phyloP scores from a whole-genome alignment of 345 rosid species.

The Brassica juncea region DNA sequence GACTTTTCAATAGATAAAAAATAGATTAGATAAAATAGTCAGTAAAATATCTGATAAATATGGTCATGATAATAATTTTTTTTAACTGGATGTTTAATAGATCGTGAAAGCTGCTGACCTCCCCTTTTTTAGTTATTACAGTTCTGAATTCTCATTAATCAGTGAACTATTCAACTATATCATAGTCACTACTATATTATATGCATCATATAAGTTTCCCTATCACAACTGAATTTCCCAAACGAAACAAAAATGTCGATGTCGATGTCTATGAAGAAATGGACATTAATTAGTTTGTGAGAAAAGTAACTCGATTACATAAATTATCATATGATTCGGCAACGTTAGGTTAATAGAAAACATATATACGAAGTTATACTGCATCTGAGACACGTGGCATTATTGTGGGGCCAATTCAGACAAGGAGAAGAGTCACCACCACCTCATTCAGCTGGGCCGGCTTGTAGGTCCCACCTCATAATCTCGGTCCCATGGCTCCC shows the following conservation, averaged over 20 bases:
- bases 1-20: too few relatives aligned
- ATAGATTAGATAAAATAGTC: too few relatives aligned
- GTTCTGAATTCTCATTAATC: background rate
- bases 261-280: background rate
- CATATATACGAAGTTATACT: conserved; percentile 12
- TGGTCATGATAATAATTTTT: background rate
- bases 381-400: conserved; percentile 26
- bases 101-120: background rate
- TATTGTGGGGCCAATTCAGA: background rate
- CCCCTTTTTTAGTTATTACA: background rate
- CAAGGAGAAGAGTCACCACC: conserved; percentile 19
- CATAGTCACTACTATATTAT: too few relatives aligned
- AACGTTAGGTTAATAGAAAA: background rate
- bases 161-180: background rate
- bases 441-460: conserved; percentile 31
- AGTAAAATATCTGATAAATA: background rate
- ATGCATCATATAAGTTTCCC: background rate
- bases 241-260: background rate
- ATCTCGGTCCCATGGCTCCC: conserved; percentile 38
- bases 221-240: background rate
- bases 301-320: background rate
- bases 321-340: conserved; percentile 7
- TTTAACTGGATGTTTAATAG: background rate
- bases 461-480: conserved; percentile 32
- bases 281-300: conserved; percentile 13